These are phyloP conservation scores for Saccharomycopsis synnaedendra DNA, from an alignment of 805 yeast species.

Conservation along the genomic window DNA sequence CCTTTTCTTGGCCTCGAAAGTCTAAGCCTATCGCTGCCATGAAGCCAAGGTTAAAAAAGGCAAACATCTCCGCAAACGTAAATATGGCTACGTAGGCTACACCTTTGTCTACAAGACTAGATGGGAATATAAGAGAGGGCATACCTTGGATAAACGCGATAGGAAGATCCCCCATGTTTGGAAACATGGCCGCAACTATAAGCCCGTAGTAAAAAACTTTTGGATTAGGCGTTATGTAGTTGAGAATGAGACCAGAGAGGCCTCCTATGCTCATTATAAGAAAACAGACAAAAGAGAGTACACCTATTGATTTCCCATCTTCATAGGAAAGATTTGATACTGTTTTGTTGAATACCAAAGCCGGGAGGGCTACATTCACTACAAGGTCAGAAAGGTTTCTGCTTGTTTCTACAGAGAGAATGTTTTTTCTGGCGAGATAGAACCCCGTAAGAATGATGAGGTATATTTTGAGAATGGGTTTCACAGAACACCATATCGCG, in stretches of 20 bases:
- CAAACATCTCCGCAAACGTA: conserved; percentile 29
- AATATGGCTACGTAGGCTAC: conserved; percentile 40
- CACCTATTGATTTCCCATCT: conserved; percentile 43
- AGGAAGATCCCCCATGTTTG: conserved; percentile 41
- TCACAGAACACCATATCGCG: conserved; percentile 34
- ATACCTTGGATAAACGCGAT: conserved; percentile 41
- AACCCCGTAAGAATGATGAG: conserved; percentile 61
- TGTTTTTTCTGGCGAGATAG: conserved; percentile 42
- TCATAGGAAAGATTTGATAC: conserved; percentile 38
- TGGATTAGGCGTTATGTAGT: conserved; percentile 31
- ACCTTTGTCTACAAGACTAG: conserved; percentile 32
- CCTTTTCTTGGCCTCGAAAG: conserved; percentile 8
- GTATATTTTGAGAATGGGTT: conserved; percentile 69
- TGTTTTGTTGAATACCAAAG: conserved; percentile 41
- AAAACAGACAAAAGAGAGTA: conserved; percentile 24
- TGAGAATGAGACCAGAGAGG: conserved; percentile 20
- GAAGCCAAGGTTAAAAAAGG: conserved; percentile 32
- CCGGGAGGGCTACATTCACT: conserved; percentile 42
- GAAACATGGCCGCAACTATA: conserved; percentile 36
- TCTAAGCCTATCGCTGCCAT: conserved; percentile 31
- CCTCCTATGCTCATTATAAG: conserved; percentile 23
- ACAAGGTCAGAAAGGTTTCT: conserved; percentile 44
- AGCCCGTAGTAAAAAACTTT: conserved; percentile 38
- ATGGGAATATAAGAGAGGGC: conserved; percentile 24
- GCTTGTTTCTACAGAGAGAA: conserved; percentile 51